Evolutionary conservation across 2,329 filamentous ascomycete genomes (phyloP).

Genomic region (Paecilomyces dactylethromorphus): DNA sequence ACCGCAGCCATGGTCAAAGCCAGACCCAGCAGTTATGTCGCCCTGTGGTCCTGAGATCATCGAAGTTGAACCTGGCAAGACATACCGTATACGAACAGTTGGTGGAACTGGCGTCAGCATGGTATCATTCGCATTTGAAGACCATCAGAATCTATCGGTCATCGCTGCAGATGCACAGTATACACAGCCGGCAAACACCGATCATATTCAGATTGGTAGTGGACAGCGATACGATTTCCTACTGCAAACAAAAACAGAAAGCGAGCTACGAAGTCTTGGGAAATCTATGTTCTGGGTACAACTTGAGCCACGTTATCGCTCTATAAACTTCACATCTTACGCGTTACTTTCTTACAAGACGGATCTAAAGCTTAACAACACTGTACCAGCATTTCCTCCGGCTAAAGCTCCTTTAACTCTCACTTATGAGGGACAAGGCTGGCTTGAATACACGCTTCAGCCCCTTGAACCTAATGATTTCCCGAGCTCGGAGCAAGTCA

Average conservation of each 20-base stretch:
- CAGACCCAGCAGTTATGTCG: no score
- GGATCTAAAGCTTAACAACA: constrained; percentile 1
- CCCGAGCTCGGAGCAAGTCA: constrained; percentile 27
- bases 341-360: constrained; percentile 18
- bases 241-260: constrained; percentile 43
- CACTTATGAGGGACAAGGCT: constrained; percentile 7
- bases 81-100: constrained; percentile 57
- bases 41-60: constrained; percentile 32
- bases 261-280: constrained; percentile 16
- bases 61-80: constrained; percentile 53
- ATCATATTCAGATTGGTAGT: constrained; percentile 49
- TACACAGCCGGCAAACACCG: constrained; percentile 22
- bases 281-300: constrained; percentile 46
- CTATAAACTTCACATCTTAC: constrained; percentile 17
- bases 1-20: no score
- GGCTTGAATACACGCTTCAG: constrained; percentile 2
- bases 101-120: constrained; percentile 51
- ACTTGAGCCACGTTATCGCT: constrained; percentile 18
- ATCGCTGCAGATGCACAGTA: constrained; percentile 53
- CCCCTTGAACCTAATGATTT: constrained; percentile 8
- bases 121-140: constrained; percentile 50
- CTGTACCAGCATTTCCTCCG: not conserved
- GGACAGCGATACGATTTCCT: constrained; percentile 58
- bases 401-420: constrained; percentile 12
- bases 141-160: constrained; percentile 47